Evolutionary conservation across 805 yeast genomes (phyloP), one percentile per base, ranked within the genome.

Genomic region (Cyberlindnera americana): DNA sequence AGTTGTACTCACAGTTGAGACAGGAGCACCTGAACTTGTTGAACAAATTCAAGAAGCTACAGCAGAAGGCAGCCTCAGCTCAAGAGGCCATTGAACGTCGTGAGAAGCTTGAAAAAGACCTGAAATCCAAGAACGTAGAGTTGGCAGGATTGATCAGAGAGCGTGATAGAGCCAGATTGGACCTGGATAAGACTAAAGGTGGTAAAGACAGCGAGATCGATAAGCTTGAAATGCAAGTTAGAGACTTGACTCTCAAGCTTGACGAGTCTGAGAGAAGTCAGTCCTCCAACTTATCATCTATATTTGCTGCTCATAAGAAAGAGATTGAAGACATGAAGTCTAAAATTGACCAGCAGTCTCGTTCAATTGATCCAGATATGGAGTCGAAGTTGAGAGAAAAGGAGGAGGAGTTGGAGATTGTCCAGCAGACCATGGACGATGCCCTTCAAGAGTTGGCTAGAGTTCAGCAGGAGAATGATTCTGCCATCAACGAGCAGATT

Each of bases 81-180:
- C 95, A 88, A 59, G 96, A 89, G 63, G 84, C 95, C 0, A 76
- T 89, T 47, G 83, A 83, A 47, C 83, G 80, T 61, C 78, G 89
- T 49, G 96, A 89, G 54, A 78, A 77, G 56, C 64, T 84, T 26
- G 96, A 89, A 55, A 74, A 84, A 40, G 96, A 89, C 44, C 66
- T 88, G 60, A 88, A 86, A 59, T 74, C 90, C 12, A 89, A 89
- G 63, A 88, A 86, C 57, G 72, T 88, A 31, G 96, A 88, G 61
- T 70, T 88, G 45, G 95, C 95, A 1, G 95, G 87, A 52, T 71
- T 88, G 52, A 89, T 89, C 41, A 75, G 93, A 46, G 96, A 88
- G 58, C 77, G 96, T 42, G 96, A 88, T 57, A 73, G 95, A 34
- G 95, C 95, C 1, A 74, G 91, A 54, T 68, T 88, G 50, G 96